Base-by-base conservation (phyloP, 768 basidiomycete species). In the Sutorius australiensis region DNA sequence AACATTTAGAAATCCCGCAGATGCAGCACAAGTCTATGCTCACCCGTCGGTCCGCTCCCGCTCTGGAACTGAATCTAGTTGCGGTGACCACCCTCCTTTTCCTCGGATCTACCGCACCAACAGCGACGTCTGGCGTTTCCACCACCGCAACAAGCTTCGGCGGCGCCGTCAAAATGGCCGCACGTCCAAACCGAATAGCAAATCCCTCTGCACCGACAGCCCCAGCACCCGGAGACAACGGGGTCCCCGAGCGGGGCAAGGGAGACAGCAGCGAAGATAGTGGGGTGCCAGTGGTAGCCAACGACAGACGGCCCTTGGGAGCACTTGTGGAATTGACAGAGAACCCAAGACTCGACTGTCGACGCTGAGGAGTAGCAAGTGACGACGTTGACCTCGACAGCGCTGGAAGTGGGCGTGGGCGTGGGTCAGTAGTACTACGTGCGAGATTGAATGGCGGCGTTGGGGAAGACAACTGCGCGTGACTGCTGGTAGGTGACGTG, bases 81-180 rank as follows among this genome's bases (percentile, higher is more conserved):
- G 89, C 88, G 49, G 90, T 92, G 13, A 92, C 86, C 1, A 94
- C 89, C 44, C 92, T 74, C 60, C 87, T 76, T 77, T 93, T 91
- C 67, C 78, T 75, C 16, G 89, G 83, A 67, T 95, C 92, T 9
- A 93, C 88, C 21, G 92, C 89, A 9, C 92, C 92, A 34, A 92
- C 82, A n/a, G 84, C 91, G 9, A 92, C 85, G 65, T 93, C 92
- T 0, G 91, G 89, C 10, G 89, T 92, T 67, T 89, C 89, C 16
- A 94, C 86, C 30, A 93, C 73, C 5, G 86, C 89, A 16, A 94
- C 80, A 28, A 94, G 72, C 64, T 84, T 84, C 14, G 92, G 92
- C n/a, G 90, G 87, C 14, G 87, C 87, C 11, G 87, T 90, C 69
- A 92, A 70, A 40, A 88, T 83, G 13, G 88, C 83, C 0, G 89